Base-by-base conservation (phyloP, 805 yeast genomes). In the Metschnikowia bowlesiae region DNA sequence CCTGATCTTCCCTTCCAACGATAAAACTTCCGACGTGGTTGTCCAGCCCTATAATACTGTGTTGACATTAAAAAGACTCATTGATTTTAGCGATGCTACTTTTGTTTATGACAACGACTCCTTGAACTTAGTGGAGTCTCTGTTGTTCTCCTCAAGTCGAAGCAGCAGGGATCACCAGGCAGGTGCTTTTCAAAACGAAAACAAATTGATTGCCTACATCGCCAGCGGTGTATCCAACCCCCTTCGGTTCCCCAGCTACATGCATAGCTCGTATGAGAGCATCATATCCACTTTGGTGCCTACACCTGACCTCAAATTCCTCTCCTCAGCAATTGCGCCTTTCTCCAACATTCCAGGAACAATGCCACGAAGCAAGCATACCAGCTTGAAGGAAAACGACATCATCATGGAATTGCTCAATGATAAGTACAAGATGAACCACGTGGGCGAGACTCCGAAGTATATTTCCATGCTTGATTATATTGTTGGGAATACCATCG, bases 31-130 rank as follows among this genome's bases (percentile, higher is more conserved):
- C 1, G 98, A 92, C 60, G 97, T 91, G n/a, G 98, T 95, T 16
- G 97, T 95, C 4, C 98, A 94, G 64, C 98, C 99, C 0, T 94
- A 94, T 68, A 94, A 94, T 65, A 85, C 96, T 0, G 76, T 94
- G 18, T 69, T 94, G 47, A 85, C 99, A 0, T 73, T 95, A 58
- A 82, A 83, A 63, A 72, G 98, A 57, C 74, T 94, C 53, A 85
- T 89, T 5, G 94, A 89, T 56, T 81, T 80, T 59, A 87, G 96
- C 39, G 97, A 94, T 65, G 85, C 89, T 2, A 84, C 88, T 40
- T 76, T 89, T n/a, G 94, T 92, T 5, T 85, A 91, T 61, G 98
- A 94, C 64, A 94, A 94, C 66, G 89, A 86, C 53, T 91, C 97
- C 0, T 69, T 94, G 46, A 75, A 84, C 59, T 73, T 84, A 18